Evolutionary conservation across 1,284 basidiomycete species (phyloP).

Genomic region (Volvariella surrecta): DNA sequence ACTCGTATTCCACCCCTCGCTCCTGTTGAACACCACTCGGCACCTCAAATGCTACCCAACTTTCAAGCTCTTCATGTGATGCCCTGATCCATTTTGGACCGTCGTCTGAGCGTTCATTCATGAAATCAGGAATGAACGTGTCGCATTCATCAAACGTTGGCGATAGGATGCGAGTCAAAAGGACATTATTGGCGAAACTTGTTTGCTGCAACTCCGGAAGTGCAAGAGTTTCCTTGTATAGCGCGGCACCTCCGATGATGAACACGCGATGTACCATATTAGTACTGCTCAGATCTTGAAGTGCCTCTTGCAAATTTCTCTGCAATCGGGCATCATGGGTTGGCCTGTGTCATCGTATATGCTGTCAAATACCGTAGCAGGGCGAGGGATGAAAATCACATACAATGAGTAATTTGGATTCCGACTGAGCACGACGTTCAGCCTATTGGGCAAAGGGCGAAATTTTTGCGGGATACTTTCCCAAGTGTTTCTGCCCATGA

Average conservation of each 20-base stretch:
- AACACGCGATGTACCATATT: slow-evolving; percentile 46
- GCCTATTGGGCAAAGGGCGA: slow-evolving; percentile 70
- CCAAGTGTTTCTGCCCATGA: slow-evolving; percentile 99
- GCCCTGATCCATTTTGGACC: slow-evolving; percentile 47
- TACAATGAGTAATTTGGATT: slow-evolving; percentile 59
- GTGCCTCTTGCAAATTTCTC: no score
- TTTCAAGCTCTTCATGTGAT: slow-evolving; percentile 52
- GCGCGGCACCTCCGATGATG: slow-evolving; percentile 84
- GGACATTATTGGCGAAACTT: slow-evolving; percentile 63
- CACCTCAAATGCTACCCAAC: slow-evolving; percentile 78
- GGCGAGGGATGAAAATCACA: slow-evolving; percentile 10
- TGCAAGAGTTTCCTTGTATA: slow-evolving; percentile 69
- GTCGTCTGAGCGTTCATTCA: slow-evolving; percentile 10
- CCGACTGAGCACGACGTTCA: slow-evolving; percentile 80
- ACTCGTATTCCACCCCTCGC: slow-evolving; percentile 78
- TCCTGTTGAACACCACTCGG: slow-evolving; percentile 71
- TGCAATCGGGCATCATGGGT: no score
- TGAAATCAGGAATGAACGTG: slow-evolving; percentile 70
- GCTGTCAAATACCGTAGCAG: background rate
- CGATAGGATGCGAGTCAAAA: slow-evolving; percentile 78
- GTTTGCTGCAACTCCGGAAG: slow-evolving; percentile 21
- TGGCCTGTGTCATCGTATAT: no score
- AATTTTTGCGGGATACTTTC: slow-evolving; percentile 91
- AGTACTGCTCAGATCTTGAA: no score
- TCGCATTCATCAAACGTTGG: slow-evolving; percentile 81